Conservation (phyloP, 768 basidiomycete species). For the Suillus clintonianus region DNA sequence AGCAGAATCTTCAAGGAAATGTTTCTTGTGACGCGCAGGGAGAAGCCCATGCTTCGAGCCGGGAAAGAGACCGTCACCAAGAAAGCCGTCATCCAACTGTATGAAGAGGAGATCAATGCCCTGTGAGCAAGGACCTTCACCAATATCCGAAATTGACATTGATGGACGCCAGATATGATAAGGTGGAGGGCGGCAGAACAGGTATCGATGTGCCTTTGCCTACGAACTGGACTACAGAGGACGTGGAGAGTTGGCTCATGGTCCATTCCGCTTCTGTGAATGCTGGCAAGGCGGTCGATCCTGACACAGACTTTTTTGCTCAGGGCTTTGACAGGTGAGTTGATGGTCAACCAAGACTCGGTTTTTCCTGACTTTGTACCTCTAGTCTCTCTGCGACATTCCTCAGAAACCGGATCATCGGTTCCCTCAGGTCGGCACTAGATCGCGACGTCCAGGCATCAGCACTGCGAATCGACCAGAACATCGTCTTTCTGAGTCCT, state of each 20-base stretch:
- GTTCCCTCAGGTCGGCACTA: slow-evolving; percentile 21
- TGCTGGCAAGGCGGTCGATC: slow-evolving; percentile 5
- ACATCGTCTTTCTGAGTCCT: slow-evolving; percentile 45
- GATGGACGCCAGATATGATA: slow-evolving; percentile 28
- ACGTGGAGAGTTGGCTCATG: slow-evolving; percentile 27
- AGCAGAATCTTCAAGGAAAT: slow-evolving; percentile 53
- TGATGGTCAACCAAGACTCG: neutral
- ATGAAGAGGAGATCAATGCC: slow-evolving; percentile 47
- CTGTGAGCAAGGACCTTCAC: slow-evolving; percentile 33
- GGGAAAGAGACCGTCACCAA: slow-evolving; percentile 48
- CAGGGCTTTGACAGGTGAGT: slow-evolving; percentile 31
- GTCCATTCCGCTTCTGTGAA: slow-evolving; percentile 21
- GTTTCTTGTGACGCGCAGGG: slow-evolving; percentile 44
- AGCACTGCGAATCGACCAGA: slow-evolving; percentile 26
- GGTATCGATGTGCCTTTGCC: slow-evolving; percentile 25
- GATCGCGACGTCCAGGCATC: slow-evolving; percentile 3
- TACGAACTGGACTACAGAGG: slow-evolving; percentile 19
- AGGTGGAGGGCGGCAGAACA: slow-evolving; percentile 28
- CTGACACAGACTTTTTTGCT: slow-evolving; percentile 15
- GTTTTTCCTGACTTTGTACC: neutral
- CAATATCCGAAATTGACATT: neutral
- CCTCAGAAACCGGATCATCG: slow-evolving; percentile 34
- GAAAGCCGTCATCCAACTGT: slow-evolving; percentile 39
- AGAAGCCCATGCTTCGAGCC: slow-evolving; percentile 45
- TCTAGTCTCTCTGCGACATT: slow-evolving; percentile 36